Percentiles rank a stretch among this genome's conserved stretches.
Conservation (phyloP, 345 rosid genomes). For the Arabidopsis suecica region DNA sequence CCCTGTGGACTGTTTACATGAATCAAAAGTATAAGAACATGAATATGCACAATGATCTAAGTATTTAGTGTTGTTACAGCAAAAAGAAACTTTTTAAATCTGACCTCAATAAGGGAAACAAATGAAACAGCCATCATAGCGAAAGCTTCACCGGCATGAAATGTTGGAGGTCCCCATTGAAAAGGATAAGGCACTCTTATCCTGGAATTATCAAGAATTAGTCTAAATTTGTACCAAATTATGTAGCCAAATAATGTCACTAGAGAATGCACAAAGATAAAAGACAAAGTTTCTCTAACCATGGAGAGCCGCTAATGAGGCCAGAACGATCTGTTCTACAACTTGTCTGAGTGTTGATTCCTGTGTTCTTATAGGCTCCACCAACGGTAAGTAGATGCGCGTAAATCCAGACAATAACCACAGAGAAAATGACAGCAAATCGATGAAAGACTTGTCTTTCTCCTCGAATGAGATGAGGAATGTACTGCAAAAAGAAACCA, state of each 20-base stretch:
- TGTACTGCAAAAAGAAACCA: conserved; percentile 59
- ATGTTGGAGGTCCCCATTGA: conserved; percentile 99
- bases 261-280: conserved; percentile 2
- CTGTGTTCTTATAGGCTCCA: conserved; percentile 83
- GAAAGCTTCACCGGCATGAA: conserved; percentile 95
- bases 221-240: neutral
- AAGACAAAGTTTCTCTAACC: conserved; percentile 56
- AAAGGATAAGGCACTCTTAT: conserved; percentile 96
- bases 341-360: conserved; percentile 67
- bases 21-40: conserved; percentile 32
- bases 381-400: conserved; percentile 93
- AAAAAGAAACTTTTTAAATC: neutral
- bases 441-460: conserved; percentile 73
- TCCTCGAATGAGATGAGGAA: conserved; percentile 70
- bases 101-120: conserved; percentile 90
- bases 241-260: neutral
- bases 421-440: conserved; percentile 89
- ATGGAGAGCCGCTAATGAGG: conserved; percentile 81
- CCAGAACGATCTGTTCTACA: conserved; percentile 94
- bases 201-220: conserved; percentile 52
- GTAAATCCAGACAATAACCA: conserved; percentile 86
- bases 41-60: neutral
- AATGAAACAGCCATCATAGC: conserved; percentile 97
- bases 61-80: conserved; percentile 8
- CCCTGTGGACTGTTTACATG: conserved; percentile 78